Conservation (phyloP, 768 basidiomycete species). For the Rhizopogon vesiculosus region DNA sequence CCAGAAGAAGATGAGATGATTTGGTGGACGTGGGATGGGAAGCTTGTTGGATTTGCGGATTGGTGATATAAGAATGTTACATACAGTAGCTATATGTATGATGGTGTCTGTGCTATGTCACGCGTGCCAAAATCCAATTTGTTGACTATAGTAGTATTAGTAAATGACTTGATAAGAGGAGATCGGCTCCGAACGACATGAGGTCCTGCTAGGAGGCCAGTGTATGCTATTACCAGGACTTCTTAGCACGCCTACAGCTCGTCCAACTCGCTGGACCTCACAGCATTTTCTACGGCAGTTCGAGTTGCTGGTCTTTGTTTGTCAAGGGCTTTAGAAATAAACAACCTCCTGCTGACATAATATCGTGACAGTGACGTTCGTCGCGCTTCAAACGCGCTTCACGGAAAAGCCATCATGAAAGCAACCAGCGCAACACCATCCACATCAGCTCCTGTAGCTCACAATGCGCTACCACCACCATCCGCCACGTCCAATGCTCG, state of each 20-base stretch:
- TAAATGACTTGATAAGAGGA: too few relatives aligned
- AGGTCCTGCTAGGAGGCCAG: too few relatives aligned
- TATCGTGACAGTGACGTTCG: constrained; percentile 1
- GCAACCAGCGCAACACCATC: constrained; percentile 41
- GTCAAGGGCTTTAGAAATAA: constrained; percentile 5
- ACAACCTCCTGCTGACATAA: constrained; percentile 9
- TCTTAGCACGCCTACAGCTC: too few relatives aligned
- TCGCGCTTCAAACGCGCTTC: neutral
- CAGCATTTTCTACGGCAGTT: too few relatives aligned
- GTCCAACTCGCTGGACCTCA: too few relatives aligned
- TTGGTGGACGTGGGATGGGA: constrained; percentile 52
- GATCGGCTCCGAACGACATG: too few relatives aligned
- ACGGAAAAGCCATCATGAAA: constrained; percentile 23
- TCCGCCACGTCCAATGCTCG: constrained; percentile 56
- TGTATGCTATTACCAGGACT: too few relatives aligned
- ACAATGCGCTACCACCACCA: constrained; percentile 71
- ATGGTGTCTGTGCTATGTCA: too few relatives aligned
- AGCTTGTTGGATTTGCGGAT: constrained; percentile 41
- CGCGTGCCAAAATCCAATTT: too few relatives aligned
- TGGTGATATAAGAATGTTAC: constrained; percentile 25
- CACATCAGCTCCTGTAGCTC: constrained; percentile 52
- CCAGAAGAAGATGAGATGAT: constrained; percentile 43
- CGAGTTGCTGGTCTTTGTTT: neutral
- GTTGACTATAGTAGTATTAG: too few relatives aligned
- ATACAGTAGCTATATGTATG: too few relatives aligned